Percentiles rank a stretch among this genome's conserved stretches.
Evolutionary conservation across 1,139 yeast genomes (phyloP).

Genomic region (Lodderomyces oxycetoniae): DNA sequence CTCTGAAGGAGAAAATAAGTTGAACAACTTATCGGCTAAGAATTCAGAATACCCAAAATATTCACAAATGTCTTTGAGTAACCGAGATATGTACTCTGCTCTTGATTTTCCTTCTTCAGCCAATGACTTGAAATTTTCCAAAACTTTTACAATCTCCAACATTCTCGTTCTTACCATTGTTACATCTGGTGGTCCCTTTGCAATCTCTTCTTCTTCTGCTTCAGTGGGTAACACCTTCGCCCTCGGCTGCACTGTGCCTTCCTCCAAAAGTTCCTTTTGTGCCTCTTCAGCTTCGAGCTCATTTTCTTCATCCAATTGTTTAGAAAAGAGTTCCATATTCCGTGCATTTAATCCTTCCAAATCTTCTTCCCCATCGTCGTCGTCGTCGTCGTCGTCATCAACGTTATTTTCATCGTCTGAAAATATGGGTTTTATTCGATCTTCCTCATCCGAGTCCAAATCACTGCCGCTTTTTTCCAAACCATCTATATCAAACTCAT

Average conservation of each 20-base stretch:
- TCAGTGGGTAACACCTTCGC: slow-evolving; percentile 61
- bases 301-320: slow-evolving; percentile 65
- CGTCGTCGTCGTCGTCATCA: too few relatives aligned
- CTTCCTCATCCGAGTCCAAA: slow-evolving; percentile 52
- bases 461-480: too few relatives aligned
- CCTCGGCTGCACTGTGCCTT: slow-evolving; percentile 60
- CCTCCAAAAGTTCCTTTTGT: slow-evolving; percentile 64
- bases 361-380: slow-evolving; percentile 67
- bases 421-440: slow-evolving; percentile 68
- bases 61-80: slow-evolving; percentile 79
- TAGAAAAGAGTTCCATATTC: slow-evolving; percentile 79
- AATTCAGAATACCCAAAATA: slow-evolving; percentile 97
- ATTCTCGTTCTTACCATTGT: slow-evolving; percentile 86
- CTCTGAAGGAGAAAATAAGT: slow-evolving; percentile 88
- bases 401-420: too few relatives aligned
- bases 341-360: slow-evolving; percentile 77
- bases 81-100: slow-evolving; percentile 71
- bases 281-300: slow-evolving; percentile 74
- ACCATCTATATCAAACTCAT: slow-evolving; percentile 33
- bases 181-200: slow-evolving; percentile 60
- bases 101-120: slow-evolving; percentile 87
- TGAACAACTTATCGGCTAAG: slow-evolving; percentile 88
- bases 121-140: slow-evolving; percentile 80
- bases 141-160: slow-evolving; percentile 92
- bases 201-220: slow-evolving; percentile 50